These are phyloP conservation scores for Leccinum pachyderme DNA, from an alignment of 1,284 basidiomycete genomes.

Conservation along the genomic window DNA sequence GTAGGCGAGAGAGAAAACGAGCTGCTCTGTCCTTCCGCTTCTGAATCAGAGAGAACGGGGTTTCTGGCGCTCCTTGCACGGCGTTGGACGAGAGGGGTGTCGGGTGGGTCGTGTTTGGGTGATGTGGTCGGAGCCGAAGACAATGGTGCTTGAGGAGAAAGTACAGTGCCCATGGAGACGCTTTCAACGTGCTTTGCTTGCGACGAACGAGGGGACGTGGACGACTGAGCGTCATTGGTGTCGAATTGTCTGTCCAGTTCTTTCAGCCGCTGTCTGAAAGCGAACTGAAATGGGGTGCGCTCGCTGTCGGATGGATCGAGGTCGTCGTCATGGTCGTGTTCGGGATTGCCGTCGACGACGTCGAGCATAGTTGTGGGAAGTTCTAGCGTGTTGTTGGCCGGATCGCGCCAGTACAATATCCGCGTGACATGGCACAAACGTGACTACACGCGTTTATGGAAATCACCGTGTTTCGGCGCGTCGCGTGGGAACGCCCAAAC, in stretches of 20 bases:
- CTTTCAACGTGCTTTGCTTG: conserved; percentile 19
- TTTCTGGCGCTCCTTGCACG: conserved; percentile 8
- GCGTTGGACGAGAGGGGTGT: conserved; percentile 12
- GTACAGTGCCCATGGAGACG: conserved; percentile 18
- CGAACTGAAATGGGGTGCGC: conserved; percentile 20
- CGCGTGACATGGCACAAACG: conserved; percentile 33
- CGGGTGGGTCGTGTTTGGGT: conserved; percentile 2
- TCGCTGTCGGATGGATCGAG: conserved; percentile 10
- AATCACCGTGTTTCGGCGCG: conserved; percentile 16
- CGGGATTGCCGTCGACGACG: conserved; percentile 30
- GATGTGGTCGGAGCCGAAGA: conserved; percentile 12
- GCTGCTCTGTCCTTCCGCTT: conserved; percentile 17
- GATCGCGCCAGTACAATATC: conserved; percentile 1
- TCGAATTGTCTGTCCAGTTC: conserved; percentile 28
- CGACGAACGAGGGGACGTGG: conserved; percentile 5
- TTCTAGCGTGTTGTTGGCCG: conserved; percentile 13
- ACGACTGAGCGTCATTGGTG: conserved; percentile 4
- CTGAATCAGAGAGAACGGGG: conserved; percentile 23
- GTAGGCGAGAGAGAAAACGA: conserved; percentile 31
- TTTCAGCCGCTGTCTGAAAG: conserved; percentile 26
- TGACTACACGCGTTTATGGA: conserved; percentile 35
- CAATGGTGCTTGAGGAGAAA: conserved; percentile 13
- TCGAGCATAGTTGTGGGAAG: conserved; percentile 10
- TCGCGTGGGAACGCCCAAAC: conserved; percentile 1
- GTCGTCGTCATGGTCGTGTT: neutral